Evolutionary conservation across 805 yeast genomes (phyloP).

Genomic region (Candida oleophila): DNA sequence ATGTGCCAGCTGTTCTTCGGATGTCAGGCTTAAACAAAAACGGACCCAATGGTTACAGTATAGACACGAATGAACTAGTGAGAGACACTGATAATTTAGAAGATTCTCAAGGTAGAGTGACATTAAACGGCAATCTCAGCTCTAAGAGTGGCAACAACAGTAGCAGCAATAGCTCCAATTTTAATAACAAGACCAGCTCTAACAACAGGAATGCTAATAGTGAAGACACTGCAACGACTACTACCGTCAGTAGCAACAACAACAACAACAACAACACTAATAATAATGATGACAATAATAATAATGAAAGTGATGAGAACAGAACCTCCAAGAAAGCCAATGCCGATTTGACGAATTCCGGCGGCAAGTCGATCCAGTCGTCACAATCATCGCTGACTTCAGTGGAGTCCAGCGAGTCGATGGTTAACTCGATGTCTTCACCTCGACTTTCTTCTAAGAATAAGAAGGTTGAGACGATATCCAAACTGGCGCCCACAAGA

Average conservation of each 20-base stretch:
- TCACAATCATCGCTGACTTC: conserved; percentile 28
- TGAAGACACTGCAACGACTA: background rate
- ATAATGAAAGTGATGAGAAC: conserved; percentile 11
- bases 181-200: conserved; percentile 1
- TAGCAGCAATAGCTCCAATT: background rate
- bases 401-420: conserved; percentile 28
- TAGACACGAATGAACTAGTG: background rate
- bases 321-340: no score
- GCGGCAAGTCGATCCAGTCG: no score
- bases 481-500: conserved; percentile 49
- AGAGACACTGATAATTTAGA: background rate
- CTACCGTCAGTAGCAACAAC: background rate
- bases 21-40: conserved; percentile 27
- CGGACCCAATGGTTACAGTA: background rate
- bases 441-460: conserved; percentile 12
- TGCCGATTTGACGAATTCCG: background rate
- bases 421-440: conserved; percentile 19
- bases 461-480: conserved; percentile 28
- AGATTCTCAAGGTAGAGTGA: background rate
- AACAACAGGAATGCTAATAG: background rate
- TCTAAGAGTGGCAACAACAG: background rate
- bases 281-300: conserved; percentile 5
- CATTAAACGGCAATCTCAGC: conserved; percentile 1
- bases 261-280: background rate
- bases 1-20: conserved; percentile 82